phyloP scores from a whole-genome alignment of 208 protist genomes.

The Tetramitus jugosus region DNA sequence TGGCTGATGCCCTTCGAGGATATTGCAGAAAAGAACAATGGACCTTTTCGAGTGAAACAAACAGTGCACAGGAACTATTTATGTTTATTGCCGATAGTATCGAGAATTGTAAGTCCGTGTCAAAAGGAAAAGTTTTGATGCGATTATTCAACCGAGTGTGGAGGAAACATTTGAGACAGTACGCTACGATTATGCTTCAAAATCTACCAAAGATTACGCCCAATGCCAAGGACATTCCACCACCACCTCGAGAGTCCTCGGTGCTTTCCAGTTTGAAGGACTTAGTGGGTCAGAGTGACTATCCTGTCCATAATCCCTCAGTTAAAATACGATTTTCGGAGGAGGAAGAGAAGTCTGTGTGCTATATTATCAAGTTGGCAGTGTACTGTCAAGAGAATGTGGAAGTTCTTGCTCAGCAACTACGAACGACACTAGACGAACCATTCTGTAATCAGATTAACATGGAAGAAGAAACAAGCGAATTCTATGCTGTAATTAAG shows the following conservation, averaged over 20 bases:
- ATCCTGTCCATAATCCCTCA: background rate
- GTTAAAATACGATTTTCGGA: background rate
- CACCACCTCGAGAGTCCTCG: background rate
- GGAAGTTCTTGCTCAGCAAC: background rate
- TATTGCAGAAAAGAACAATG: conserved; percentile 26
- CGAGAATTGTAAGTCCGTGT: background rate
- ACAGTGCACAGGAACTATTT: conserved; percentile 2
- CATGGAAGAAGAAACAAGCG: background rate
- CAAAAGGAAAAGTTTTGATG: background rate
- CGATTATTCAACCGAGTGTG: background rate
- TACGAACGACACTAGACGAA: background rate
- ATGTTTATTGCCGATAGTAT: background rate
- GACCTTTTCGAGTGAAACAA: background rate
- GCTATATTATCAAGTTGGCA: background rate
- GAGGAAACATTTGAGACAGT: background rate
- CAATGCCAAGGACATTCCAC: background rate
- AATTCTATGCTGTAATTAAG: background rate
- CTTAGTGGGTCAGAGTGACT: background rate
- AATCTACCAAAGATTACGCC: background rate
- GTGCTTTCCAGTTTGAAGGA: background rate
- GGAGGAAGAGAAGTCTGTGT: background rate
- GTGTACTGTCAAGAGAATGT: conserved; percentile 16
- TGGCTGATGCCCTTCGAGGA: conserved; percentile 18
- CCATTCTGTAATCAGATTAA: conserved; percentile 1
- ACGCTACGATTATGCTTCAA: background rate